Evolutionary conservation across 768 basidiomycete species (phyloP).

Genomic region (Pulveroboletus sp.): DNA sequence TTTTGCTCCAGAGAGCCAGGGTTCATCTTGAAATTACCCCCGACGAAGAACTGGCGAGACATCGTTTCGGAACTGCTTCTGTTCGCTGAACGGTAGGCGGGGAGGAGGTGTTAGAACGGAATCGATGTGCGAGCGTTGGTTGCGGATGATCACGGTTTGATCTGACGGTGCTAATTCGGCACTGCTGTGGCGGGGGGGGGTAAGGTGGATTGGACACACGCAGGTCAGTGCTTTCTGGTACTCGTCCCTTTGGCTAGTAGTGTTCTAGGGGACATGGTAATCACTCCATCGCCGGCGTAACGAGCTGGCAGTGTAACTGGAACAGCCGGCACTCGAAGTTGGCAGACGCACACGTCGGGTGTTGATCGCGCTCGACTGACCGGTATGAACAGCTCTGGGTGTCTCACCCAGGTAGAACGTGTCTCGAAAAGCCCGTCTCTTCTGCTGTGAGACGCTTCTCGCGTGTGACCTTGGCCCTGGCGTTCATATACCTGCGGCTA

Average conservation of each 20-base stretch:
- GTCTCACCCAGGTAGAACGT: too few species aligned
- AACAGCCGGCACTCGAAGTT: too few species aligned
- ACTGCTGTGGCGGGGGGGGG: background rate
- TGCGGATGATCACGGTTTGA: constrained; percentile 1
- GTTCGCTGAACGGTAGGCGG: background rate
- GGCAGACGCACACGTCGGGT: too few species aligned
- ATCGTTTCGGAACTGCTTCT: constrained; percentile 31
- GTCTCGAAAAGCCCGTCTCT: too few species aligned
- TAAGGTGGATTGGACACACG: background rate
- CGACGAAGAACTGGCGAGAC: constrained; percentile 88
- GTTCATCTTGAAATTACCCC: constrained; percentile 99
- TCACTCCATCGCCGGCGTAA: background rate
- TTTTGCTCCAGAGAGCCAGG: constrained; percentile 63
- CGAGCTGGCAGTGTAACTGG: too few species aligned
- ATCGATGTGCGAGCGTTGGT: background rate
- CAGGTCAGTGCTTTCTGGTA: too few species aligned
- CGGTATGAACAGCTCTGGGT: too few species aligned
- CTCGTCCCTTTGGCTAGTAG: background rate
- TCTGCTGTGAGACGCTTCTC: too few species aligned
- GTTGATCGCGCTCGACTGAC: too few species aligned
- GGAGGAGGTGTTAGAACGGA: background rate
- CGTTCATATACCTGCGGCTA: too few species aligned
- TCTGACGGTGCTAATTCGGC: constrained; percentile 1
- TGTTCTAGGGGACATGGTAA: background rate
- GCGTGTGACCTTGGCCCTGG: too few species aligned